These are phyloP conservation scores for Kluyveromyces sp. DNA, from an alignment of 1,139 yeast species.

Conservation along the genomic window DNA sequence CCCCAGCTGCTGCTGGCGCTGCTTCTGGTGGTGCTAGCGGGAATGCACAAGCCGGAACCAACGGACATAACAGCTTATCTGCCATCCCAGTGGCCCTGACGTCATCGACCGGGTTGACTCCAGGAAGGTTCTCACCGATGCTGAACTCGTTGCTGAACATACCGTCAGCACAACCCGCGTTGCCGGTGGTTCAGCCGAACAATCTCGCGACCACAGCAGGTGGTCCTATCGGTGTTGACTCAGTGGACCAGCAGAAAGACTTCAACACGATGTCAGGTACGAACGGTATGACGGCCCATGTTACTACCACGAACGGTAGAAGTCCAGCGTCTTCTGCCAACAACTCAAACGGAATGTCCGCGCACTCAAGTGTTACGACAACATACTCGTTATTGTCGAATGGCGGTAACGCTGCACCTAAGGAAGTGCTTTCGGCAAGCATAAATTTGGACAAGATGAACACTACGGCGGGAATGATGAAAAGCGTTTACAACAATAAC, in stretches of 20 bases:
- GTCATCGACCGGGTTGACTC: conserved; percentile 11
- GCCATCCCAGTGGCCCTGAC: conserved; percentile 10
- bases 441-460: neutral
- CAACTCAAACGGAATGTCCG: neutral
- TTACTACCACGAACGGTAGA: neutral
- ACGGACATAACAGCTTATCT: conserved; percentile 2
- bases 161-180: conserved; percentile 4
- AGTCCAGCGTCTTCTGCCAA: neutral
- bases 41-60: too few species aligned
- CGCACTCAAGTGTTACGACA: neutral
- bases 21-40: neutral
- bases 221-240: neutral
- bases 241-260: neutral
- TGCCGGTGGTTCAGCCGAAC: neutral
- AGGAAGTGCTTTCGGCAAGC: neutral
- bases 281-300: neutral
- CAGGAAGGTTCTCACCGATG: conserved; percentile 36
- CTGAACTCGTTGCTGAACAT: conserved; percentile 34
- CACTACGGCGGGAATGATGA: neutral
- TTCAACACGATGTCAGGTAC: neutral
- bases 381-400: neutral
- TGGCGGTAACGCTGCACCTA: neutral
- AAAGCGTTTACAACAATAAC: neutral
- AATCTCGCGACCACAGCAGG: too few species aligned
- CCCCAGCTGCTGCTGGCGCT: conserved; percentile 38